Base-by-base conservation (phyloP, 2,329 filamentous ascomycete genomes). In the Trichoderma arundinaceum region DNA sequence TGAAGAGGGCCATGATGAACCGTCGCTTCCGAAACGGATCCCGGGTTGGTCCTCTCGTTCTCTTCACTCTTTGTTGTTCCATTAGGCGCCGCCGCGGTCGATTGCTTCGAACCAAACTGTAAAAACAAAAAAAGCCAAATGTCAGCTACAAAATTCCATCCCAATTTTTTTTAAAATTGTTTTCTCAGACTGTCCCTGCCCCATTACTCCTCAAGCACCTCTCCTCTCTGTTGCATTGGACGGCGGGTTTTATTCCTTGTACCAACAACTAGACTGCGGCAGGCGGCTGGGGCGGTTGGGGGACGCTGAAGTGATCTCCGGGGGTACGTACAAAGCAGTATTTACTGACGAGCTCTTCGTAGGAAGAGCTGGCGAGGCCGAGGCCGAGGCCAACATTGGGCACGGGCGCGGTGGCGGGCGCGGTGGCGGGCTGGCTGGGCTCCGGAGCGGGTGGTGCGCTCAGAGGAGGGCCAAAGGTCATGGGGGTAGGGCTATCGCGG, bases 271-370 rank as follows among this genome's bases (percentile, higher is more conserved):
- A 71, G 56, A 66, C 65, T 46, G 61, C 66, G 49, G 69, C 59
- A n/a, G 69, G 64, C 59, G 69, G 46, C 17, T 70, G 53, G 32
- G 69, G 64, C 57, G 69, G 43, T 12, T 70, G 53, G 68, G 68
- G 51, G 59, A 71, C 70, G 72, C 70, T 73, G 73, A 72, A 71
- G 65, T 73, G 72, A 61, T 74, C 70, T 71, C 76, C 76, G 70
- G 78, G 79, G 75, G 85, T 85, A 96, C 94, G 88, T 94, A 97
- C 94, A 88, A 98, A 99, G 86, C 95, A 99, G 85, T 97, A 99
- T 83, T 96, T 97, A 83, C 96, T 94, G 78, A 99, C 91, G 70
- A 99, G 86, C 80, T 99, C 95, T 80, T 96, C 92, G 78, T 99
- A 98, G 67, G 94, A 94, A 67, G 92, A 89, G 69, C 93, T 96